Evolutionary conservation across 2,329 filamentous ascomycete genomes (phyloP), one percentile per base, ranked within the genome.

Genomic region (Sarocladium strictum): DNA sequence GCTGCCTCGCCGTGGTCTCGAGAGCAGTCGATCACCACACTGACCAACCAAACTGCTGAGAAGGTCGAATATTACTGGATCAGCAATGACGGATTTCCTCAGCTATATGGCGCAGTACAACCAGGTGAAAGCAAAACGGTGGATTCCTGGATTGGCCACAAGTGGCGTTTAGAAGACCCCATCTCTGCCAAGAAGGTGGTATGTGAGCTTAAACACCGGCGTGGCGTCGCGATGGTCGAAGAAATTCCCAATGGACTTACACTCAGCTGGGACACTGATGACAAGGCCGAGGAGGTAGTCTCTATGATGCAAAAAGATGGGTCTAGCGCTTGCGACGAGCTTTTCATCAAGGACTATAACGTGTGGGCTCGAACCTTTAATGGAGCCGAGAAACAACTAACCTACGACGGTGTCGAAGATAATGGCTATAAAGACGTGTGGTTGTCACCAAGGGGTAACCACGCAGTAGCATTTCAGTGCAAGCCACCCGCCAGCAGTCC

Each of bases 41-140:
- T 66, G n/a, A 52, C 63, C 49, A 67, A 67, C 43, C 59, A 58
- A 0, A 65, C 60, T 1, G 55, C 56, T 1, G 54, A 47, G 4
- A 47, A 53, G 10, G 45, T 67, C 19, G 56, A 53, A 4, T 55
- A 59, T 19, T 61, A 57, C 5, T 67, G 64, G 62, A 61, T 67
- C 17, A 58, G 61, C 41, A 62, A 60, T 55, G 26, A 59, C 3
- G 58, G 55, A 2, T 58, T 61, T 7, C 23, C 60, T 12, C 27
- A 54, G 1, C 55, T 53, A 14, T 64, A 61, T 17, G 50, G 45
- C 17, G 10, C 37, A n/a, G n/a, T 40, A 17, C 37, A 40, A n/a
- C 37, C 37, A 40, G 37, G 37, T 12, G 35, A 12, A 11, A 49
- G 50, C 19, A 51, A 52, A 3, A 26, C 17, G 15, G 49, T 58